phyloP scores from a whole-genome alignment of 371 early-diverging fungal genomes.

The Saksenaea oblongispora region DNA sequence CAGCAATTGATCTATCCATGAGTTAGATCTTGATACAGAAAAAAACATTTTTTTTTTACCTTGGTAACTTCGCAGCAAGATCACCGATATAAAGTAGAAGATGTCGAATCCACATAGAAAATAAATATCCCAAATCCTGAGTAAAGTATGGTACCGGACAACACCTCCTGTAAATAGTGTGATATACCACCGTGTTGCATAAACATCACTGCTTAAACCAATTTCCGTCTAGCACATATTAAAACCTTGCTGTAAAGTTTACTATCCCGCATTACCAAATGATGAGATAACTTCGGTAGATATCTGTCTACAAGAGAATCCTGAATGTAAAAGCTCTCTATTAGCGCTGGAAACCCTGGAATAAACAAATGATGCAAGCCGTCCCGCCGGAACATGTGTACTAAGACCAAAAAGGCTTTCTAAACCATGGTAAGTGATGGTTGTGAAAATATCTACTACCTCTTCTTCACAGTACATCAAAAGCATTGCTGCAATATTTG shows the following conservation, averaged over 20 bases:
- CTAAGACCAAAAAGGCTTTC: constrained; percentile 57
- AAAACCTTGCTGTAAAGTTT: neutral
- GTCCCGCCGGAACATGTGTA: constrained; percentile 57
- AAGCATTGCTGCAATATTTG: constrained; percentile 88
- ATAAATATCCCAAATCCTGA: constrained; percentile 66
- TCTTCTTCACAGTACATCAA: constrained; percentile 92
- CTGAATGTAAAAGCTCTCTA: constrained; percentile 68
- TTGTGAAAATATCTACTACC: constrained; percentile 34
- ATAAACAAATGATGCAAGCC: constrained; percentile 56
- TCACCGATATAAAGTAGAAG: constrained; percentile 59
- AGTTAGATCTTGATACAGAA: neutral
- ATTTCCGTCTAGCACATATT: constrained; percentile 35
- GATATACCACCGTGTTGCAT: constrained; percentile 68
- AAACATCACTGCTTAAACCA: constrained; percentile 53
- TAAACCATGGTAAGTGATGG: constrained; percentile 13
- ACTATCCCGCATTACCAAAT: constrained; percentile 44
- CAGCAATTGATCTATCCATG: constrained; percentile 34
- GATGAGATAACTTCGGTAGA: constrained; percentile 48
- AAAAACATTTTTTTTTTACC: constrained; percentile 31
- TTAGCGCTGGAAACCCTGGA: constrained; percentile 63
- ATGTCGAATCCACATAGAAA: constrained; percentile 61
- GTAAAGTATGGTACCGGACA: constrained; percentile 54
- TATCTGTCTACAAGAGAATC: constrained; percentile 52
- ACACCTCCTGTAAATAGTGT: constrained; percentile 65
- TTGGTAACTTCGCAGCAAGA: constrained; percentile 56